Percentiles rank a stretch among this genome's conserved stretches.
These are phyloP conservation scores for Penicillium tannophilum DNA, from an alignment of 495 filamentous ascomycete genomes.

Conservation along the genomic window DNA sequence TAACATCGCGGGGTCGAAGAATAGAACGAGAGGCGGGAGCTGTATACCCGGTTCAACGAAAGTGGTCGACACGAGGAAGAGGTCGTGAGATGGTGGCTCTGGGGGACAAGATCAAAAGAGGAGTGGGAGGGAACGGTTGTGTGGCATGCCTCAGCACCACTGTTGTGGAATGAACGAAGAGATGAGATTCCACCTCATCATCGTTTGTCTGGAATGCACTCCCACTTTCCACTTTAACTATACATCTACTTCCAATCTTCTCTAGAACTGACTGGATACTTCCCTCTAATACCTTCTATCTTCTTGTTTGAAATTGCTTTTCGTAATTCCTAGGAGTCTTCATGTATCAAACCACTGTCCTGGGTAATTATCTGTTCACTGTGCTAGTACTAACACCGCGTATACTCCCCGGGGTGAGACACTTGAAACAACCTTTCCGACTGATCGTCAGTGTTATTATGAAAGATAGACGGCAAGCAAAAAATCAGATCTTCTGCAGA, in stretches of 20 bases:
- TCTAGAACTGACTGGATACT: not conserved
- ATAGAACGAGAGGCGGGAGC: constrained; percentile 17
- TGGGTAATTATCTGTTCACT: too few relatives aligned
- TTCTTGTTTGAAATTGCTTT: too few relatives aligned
- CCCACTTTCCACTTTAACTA: not conserved
- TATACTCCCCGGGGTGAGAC: not conserved
- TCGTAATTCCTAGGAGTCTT: too few relatives aligned
- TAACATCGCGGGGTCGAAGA: constrained; percentile 14
- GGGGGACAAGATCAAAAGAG: constrained; percentile 13
- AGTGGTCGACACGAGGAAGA: constrained; percentile 8
- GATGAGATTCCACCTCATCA: constrained; percentile 13
- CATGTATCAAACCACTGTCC: too few relatives aligned
- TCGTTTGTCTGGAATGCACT: constrained; percentile 2
- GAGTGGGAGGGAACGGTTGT: constrained; percentile 7
- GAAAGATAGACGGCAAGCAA: too few relatives aligned
- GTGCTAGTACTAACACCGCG: too few relatives aligned
- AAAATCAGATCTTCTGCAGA: too few relatives aligned
- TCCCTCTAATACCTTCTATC: too few relatives aligned
- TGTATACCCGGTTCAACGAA: constrained; percentile 12
- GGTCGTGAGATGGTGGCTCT: not conserved
- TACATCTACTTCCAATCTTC: not conserved
- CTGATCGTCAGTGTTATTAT: not conserved
- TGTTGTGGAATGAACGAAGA: constrained; percentile 13
- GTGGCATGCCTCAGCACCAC: constrained; percentile 24
- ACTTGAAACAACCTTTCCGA: not conserved